Percentiles rank a stretch among this genome's conserved stretches.
Conservation (phyloP, 2,329 filamentous ascomycete genomes). For the Pseudogymnoascus sp. region DNA sequence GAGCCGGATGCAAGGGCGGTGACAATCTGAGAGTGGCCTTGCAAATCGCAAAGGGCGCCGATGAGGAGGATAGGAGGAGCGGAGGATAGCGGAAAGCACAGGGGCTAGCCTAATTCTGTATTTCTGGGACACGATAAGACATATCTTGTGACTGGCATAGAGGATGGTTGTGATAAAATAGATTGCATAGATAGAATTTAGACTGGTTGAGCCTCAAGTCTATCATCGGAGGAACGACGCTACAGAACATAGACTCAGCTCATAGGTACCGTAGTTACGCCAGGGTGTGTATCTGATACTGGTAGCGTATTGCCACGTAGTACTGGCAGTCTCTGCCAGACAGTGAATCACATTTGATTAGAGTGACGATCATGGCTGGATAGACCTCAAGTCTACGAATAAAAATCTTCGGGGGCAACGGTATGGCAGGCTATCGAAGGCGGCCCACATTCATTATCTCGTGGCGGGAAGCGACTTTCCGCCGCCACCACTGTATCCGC, state of each 20-base stretch:
- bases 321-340: not conserved
- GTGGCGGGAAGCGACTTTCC: not conserved
- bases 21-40: not conserved
- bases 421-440: not conserved
- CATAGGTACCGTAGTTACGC: not conserved
- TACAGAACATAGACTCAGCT: not conserved
- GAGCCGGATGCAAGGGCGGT: not conserved
- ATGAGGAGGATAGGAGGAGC: too few species aligned
- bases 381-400: not conserved
- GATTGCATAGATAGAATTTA: not conserved
- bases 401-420: not conserved
- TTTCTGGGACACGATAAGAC: not conserved
- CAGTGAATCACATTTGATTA: not conserved
- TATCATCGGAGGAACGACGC: not conserved
- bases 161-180: not conserved
- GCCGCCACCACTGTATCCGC: not conserved
- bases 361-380: not conserved
- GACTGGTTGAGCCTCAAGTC: not conserved
- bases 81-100: not conserved
- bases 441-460: not conserved
- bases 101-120: not conserved
- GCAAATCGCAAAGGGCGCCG: not conserved
- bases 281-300: not conserved
- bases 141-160: not conserved
- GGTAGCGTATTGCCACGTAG: not conserved